Conservation (phyloP, 176 grass and related monocot species). For the Lolium perenne region DNA sequence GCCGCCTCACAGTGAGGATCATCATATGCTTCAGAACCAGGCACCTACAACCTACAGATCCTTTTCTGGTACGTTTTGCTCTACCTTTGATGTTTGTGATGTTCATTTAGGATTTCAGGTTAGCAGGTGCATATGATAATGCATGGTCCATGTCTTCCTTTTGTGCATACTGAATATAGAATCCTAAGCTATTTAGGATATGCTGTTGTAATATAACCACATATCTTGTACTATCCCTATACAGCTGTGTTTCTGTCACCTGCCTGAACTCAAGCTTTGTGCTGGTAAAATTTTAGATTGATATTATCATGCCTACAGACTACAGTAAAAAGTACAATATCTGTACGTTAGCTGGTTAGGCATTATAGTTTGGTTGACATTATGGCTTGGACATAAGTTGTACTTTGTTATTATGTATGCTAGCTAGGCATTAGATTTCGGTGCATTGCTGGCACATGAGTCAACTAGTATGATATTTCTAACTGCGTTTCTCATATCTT, state of each 20-base stretch:
- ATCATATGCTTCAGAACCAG: constrained; percentile 41
- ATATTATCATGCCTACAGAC: background rate
- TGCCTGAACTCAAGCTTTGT: constrained; percentile 36
- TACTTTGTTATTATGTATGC: background rate
- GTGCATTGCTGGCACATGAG: background rate
- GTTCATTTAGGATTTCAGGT: constrained; percentile 23
- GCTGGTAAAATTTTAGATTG: background rate
- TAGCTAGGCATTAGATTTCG: background rate
- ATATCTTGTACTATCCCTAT: background rate
- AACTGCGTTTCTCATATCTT: constrained; percentile 19
- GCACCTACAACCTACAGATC: constrained; percentile 54
- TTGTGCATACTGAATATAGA: constrained; percentile 11
- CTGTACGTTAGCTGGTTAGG: constrained; percentile 2
- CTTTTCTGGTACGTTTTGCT: constrained; percentile 67
- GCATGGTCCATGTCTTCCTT: background rate
- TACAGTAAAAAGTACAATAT: background rate
- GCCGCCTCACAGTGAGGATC: constrained; percentile 63
- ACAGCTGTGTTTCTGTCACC: constrained; percentile 17
- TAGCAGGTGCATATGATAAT: constrained; percentile 26
- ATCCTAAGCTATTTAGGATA: constrained; percentile 10
- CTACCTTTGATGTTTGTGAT: constrained; percentile 38
- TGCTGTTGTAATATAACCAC: background rate
- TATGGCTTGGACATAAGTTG: background rate
- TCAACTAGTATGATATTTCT: background rate
- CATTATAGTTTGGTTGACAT: background rate